Conservation (phyloP, 768 basidiomycete species). For the Collybiopsis confluens region DNA sequence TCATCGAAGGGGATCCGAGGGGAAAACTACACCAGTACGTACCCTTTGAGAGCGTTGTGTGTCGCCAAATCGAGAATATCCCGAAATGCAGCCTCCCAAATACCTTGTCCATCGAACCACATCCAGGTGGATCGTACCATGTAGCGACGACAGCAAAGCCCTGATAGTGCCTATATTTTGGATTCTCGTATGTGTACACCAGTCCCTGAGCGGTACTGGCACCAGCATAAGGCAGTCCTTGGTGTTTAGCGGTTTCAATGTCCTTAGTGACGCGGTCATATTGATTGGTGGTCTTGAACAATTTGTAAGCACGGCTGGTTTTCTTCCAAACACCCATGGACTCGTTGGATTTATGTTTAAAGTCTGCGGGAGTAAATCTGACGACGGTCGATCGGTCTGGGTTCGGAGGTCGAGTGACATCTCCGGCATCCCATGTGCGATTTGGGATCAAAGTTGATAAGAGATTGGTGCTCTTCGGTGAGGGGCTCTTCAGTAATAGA, state of each 20-base stretch:
- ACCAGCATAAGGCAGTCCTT: background rate
- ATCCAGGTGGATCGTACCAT: conserved; percentile 1
- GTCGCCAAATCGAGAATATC: background rate
- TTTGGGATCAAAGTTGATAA: too few relatives aligned
- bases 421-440: background rate
- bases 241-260: background rate
- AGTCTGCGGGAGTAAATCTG: background rate
- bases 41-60: background rate
- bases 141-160: conserved; percentile 4
- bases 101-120: background rate
- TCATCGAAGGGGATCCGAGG: background rate
- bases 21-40: background rate
- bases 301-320: background rate
- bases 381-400: background rate
- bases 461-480: too few relatives aligned
- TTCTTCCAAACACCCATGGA: background rate
- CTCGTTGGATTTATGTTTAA: background rate
- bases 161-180: background rate
- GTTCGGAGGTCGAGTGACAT: background rate
- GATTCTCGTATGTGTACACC: conserved; percentile 4
- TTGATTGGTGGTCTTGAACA: background rate
- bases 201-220: background rate
- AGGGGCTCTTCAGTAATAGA: too few relatives aligned
- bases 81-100: conserved; percentile 1
- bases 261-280: background rate